Conservation (phyloP, 2,329 filamentous ascomycete genomes). For the Kalmusia sp. region DNA sequence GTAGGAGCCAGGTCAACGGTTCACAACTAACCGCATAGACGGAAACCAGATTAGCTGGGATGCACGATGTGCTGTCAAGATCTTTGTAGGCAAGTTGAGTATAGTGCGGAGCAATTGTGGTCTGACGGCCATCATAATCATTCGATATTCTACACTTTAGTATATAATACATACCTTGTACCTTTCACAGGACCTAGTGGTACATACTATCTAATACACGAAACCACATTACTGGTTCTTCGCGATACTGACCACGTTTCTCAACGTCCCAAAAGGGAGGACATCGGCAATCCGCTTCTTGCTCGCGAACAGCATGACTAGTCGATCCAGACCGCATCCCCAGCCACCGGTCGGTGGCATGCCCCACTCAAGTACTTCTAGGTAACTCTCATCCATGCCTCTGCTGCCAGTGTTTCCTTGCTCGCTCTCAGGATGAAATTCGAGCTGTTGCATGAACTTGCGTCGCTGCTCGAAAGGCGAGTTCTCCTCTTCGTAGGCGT, state of each 20-base stretch:
- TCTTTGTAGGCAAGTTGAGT: neutral
- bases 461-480: conserved; percentile 82
- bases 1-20: neutral
- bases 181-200: neutral
- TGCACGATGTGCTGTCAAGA: neutral
- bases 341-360: conserved; percentile 96
- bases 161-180: neutral
- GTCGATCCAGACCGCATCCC: conserved; percentile 90
- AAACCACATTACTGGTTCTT: conserved; percentile 27
- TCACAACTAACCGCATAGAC: neutral
- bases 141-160: conserved; percentile 3
- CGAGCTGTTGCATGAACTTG: conserved; percentile 74
- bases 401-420: conserved; percentile 48
- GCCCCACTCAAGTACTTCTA: conserved; percentile 84
- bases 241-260: conserved; percentile 58
- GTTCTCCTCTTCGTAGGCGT: conserved; percentile 99
- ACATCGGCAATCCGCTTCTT: conserved; percentile 83
- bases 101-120: no score
- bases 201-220: neutral
- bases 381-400: conserved; percentile 78
- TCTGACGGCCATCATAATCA: neutral
- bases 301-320: conserved; percentile 90
- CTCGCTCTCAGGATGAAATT: conserved; percentile 41
- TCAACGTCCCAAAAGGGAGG: conserved; percentile 85
- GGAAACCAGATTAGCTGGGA: neutral